Evolutionary conservation across 768 basidiomycete species (phyloP).

Genomic region (Dioszegia hungarica): DNA sequence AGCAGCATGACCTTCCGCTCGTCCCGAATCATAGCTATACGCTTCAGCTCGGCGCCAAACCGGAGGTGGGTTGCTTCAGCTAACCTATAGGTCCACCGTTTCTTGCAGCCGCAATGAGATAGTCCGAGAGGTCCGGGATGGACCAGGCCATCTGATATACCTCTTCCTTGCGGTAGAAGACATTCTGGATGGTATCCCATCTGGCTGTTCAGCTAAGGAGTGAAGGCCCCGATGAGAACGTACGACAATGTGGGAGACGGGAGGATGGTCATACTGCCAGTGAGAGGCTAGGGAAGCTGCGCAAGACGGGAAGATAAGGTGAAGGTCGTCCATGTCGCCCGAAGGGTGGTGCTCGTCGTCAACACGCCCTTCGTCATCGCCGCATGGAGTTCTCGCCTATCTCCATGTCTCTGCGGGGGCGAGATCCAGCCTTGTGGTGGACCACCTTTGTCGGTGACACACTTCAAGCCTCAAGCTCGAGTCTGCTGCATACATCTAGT

Average conservation of each 20-base stretch:
- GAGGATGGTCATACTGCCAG: conserved; percentile 8
- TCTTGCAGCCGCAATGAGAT: conserved; percentile 71
- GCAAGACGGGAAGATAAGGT: too few relatives aligned
- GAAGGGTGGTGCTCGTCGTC: background rate
- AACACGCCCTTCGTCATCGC: background rate
- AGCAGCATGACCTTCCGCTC: conserved; percentile 71
- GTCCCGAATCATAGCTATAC: conserved; percentile 79
- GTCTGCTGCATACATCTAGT: too few relatives aligned
- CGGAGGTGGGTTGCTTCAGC: background rate
- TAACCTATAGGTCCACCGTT: conserved; percentile 86
- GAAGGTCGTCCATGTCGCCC: background rate
- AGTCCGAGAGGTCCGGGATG: conserved; percentile 71
- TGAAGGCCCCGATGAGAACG: background rate
- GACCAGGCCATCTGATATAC: conserved; percentile 78
- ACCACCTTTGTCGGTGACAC: too few relatives aligned
- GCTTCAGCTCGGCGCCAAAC: background rate
- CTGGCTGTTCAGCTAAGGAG: conserved; percentile 24
- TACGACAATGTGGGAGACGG: conserved; percentile 13
- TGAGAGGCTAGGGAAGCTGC: too few relatives aligned
- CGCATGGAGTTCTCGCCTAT: background rate
- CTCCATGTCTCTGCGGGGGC: background rate
- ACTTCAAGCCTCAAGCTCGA: too few relatives aligned
- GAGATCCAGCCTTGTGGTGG: background rate
- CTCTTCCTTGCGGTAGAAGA: conserved; percentile 76
- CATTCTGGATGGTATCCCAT: conserved; percentile 83